Percentiles rank a stretch among this genome's conserved stretches.
Conservation (phyloP, 2,329 filamentous ascomycete genomes). For the Neospermospora avenae region DNA sequence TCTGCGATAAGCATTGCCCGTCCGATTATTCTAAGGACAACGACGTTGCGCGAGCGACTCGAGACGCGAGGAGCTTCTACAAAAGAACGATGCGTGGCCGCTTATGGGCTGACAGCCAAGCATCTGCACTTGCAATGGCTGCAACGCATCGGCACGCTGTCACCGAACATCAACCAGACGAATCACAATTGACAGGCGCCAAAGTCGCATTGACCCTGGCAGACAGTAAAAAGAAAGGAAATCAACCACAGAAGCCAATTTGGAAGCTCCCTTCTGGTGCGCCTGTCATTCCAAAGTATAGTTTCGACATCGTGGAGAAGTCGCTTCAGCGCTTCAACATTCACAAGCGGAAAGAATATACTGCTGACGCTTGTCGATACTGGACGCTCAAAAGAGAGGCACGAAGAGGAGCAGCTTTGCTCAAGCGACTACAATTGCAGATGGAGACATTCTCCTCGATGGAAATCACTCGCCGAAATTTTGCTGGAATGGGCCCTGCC, state of each 20-base stretch:
- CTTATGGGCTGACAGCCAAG: constrained; percentile 89
- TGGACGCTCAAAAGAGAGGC: constrained; percentile 97
- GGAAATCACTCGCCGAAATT: constrained; percentile 93
- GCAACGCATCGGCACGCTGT: constrained; percentile 63
- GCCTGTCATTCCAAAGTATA: constrained; percentile 85
- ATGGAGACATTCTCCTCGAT: constrained; percentile 97
- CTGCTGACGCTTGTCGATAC: constrained; percentile 90
- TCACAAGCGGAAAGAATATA: constrained; percentile 85
- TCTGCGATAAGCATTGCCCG: constrained; percentile 93
- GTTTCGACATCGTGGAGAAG: constrained; percentile 81
- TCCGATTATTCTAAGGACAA: constrained; percentile 85
- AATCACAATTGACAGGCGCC: constrained; percentile 78
- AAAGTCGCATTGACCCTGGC: constrained; percentile 73
- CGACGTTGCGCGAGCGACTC: constrained; percentile 74
- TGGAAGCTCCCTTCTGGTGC: constrained; percentile 96
- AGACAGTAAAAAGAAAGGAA: constrained; percentile 71
- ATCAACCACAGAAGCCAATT: constrained; percentile 61
- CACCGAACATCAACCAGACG: constrained; percentile 71
- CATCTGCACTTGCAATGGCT: constrained; percentile 76
- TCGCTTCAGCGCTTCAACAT: constrained; percentile 81
- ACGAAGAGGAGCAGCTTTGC: constrained; percentile 80
- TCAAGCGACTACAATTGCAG: constrained; percentile 91
- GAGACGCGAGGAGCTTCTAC: constrained; percentile 84
- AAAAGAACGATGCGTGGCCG: constrained; percentile 83
- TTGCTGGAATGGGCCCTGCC: constrained; percentile 86